These are phyloP conservation scores for Exophiala phaeomuriformis DNA, from an alignment of 2,329 filamentous ascomycete genomes.

Conservation along the genomic window DNA sequence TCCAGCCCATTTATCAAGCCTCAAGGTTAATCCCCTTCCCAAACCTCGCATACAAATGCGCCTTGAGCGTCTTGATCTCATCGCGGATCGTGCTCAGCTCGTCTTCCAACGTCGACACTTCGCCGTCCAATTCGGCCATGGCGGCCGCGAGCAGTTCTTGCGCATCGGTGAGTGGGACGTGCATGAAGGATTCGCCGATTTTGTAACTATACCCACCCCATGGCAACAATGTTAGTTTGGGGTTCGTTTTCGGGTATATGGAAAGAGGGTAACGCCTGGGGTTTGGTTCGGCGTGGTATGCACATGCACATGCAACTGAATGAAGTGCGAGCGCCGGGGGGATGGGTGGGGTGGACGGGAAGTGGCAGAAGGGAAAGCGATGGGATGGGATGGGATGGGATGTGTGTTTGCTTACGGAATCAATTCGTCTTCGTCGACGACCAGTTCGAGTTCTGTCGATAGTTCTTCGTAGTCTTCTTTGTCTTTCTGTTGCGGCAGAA, in stretches of 20 bases:
- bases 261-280: not conserved
- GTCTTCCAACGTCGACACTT: slow-evolving; percentile 69
- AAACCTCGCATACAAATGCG: slow-evolving; percentile 87
- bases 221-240: not conserved
- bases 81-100: slow-evolving; percentile 67
- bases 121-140: slow-evolving; percentile 65
- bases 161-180: slow-evolving; percentile 73
- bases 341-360: not conserved
- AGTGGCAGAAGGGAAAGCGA: not conserved
- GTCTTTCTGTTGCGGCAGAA: slow-evolving; percentile 67
- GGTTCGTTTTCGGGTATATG: no score
- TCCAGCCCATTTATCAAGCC: slow-evolving; percentile 12
- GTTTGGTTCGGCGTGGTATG: no score
- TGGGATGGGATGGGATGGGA: no score
- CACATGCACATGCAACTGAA: no score
- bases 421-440: slow-evolving; percentile 79
- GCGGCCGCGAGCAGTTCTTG: slow-evolving; percentile 73
- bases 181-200: slow-evolving; percentile 92
- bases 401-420: slow-evolving; percentile 58
- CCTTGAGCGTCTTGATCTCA: slow-evolving; percentile 85
- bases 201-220: slow-evolving; percentile 66
- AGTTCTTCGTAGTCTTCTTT: slow-evolving; percentile 97
- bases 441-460: slow-evolving; percentile 77
- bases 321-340: not conserved
- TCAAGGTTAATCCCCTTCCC: slow-evolving; percentile 96